Conservation (phyloP, 2,329 filamentous ascomycete species). For the Clonostachys rosea region DNA sequence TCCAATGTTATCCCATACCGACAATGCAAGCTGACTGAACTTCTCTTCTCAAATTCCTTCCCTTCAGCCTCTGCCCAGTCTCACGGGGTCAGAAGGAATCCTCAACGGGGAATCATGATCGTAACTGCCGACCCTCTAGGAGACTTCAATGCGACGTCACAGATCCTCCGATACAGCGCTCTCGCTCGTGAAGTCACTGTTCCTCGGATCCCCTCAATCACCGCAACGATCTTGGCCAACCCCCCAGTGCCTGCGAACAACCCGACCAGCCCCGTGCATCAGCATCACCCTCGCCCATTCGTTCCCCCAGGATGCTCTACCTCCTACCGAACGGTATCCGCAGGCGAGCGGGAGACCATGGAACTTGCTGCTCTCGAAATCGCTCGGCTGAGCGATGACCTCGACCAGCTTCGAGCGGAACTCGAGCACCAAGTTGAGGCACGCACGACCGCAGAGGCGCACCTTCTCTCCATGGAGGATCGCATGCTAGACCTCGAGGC, state of each 20-base stretch:
- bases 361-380: constrained; percentile 80
- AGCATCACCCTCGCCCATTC: constrained; percentile 28
- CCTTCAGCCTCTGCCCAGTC: constrained; percentile 48
- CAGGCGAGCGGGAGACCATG: constrained; percentile 64
- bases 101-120: constrained; percentile 91
- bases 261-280: constrained; percentile 14
- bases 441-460: constrained; percentile 67
- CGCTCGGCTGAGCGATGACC: constrained; percentile 64
- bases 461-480: constrained; percentile 66
- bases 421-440: constrained; percentile 67
- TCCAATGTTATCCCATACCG: constrained; percentile 72
- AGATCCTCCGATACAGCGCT: constrained; percentile 91
- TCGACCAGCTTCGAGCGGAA: constrained; percentile 67
- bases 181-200: constrained; percentile 91
- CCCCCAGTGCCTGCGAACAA: constrained; percentile 12
- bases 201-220: constrained; percentile 79
- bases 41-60: constrained; percentile 86
- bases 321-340: constrained; percentile 31
- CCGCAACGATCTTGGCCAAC: constrained; percentile 58
- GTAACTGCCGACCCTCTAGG: constrained; percentile 90
- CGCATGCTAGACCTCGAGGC: constrained; percentile 67
- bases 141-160: constrained; percentile 94
- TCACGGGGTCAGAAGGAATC: constrained; percentile 46
- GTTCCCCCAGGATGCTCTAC: constrained; percentile 26
- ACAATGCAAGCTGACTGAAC: constrained; percentile 80